phyloP scores from a whole-genome alignment of 2,329 filamentous ascomycete species.

The Pseudogymnoascus sp. region DNA sequence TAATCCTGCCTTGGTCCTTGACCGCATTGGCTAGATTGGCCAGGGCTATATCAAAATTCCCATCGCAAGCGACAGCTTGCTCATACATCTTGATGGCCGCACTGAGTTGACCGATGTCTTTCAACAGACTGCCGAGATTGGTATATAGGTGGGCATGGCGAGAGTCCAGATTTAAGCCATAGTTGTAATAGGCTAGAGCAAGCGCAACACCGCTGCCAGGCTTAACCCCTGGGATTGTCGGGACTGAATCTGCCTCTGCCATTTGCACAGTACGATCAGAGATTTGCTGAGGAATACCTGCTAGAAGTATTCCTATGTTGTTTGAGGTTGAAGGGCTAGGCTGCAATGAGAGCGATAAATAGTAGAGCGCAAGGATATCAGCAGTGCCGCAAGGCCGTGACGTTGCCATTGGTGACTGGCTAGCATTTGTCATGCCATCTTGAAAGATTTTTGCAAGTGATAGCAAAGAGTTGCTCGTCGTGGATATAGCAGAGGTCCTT shows the following conservation, averaged over 20 bases:
- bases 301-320: slow-evolving; percentile 95
- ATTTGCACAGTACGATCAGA: slow-evolving; percentile 30
- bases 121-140: slow-evolving; percentile 88
- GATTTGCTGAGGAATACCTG: slow-evolving; percentile 72
- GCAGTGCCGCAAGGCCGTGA: slow-evolving; percentile 69
- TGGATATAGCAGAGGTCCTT: slow-evolving; percentile 76
- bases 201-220: slow-evolving; percentile 83
- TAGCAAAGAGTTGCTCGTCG: slow-evolving; percentile 89
- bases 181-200: slow-evolving; percentile 90
- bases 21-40: slow-evolving; percentile 97
- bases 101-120: slow-evolving; percentile 90
- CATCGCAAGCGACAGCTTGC: slow-evolving; percentile 83
- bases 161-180: slow-evolving; percentile 78
- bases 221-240: slow-evolving; percentile 66
- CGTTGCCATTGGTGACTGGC: slow-evolving; percentile 41
- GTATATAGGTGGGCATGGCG: slow-evolving; percentile 95
- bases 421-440: slow-evolving; percentile 79
- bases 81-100: slow-evolving; percentile 97
- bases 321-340: slow-evolving; percentile 97
- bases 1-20: slow-evolving; percentile 89
- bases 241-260: slow-evolving; percentile 30
- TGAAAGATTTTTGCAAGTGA: slow-evolving; percentile 97
- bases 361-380: slow-evolving; percentile 91
- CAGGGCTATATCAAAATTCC: slow-evolving; percentile 92
- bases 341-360: slow-evolving; percentile 86